These are phyloP conservation scores for Coniella lustricola DNA, from an alignment of 2,329 filamentous ascomycete species.

Conservation along the genomic window DNA sequence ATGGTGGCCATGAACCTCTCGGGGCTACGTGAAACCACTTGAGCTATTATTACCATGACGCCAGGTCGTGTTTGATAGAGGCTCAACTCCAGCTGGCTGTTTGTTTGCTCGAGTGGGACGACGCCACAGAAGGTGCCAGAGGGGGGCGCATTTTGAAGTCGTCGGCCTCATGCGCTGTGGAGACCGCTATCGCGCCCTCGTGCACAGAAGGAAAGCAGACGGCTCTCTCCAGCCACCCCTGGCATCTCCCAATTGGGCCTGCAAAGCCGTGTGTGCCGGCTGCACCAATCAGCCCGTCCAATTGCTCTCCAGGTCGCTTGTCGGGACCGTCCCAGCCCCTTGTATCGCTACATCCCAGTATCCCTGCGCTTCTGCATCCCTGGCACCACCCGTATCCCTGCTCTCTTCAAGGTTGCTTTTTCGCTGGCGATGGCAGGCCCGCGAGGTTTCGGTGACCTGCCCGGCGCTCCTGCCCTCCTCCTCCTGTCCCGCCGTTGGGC, in stretches of 20 bases:
- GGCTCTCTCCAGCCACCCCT: neutral
- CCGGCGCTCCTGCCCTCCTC: neutral
- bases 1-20: too few species aligned
- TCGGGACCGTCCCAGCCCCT: neutral
- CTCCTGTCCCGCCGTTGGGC: neutral
- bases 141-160: neutral
- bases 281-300: neutral
- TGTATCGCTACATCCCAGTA: neutral
- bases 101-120: neutral
- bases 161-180: neutral
- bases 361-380: neutral
- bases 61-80: too few species aligned
- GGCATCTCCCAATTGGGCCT: neutral
- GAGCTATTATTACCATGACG: too few species aligned
- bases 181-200: too few species aligned
- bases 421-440: neutral
- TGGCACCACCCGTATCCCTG: neutral
- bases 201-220: neutral
- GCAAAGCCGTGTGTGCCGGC: conserved; percentile 1
- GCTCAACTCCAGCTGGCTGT: too few species aligned
- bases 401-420: neutral
- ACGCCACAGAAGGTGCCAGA: neutral
- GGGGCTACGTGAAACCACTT: too few species aligned
- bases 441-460: conserved; percentile 2
- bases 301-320: conserved; percentile 1